phyloP scores from a whole-genome alignment of 73 alveolate genomes.

The Tetrahymena borealis region DNA sequence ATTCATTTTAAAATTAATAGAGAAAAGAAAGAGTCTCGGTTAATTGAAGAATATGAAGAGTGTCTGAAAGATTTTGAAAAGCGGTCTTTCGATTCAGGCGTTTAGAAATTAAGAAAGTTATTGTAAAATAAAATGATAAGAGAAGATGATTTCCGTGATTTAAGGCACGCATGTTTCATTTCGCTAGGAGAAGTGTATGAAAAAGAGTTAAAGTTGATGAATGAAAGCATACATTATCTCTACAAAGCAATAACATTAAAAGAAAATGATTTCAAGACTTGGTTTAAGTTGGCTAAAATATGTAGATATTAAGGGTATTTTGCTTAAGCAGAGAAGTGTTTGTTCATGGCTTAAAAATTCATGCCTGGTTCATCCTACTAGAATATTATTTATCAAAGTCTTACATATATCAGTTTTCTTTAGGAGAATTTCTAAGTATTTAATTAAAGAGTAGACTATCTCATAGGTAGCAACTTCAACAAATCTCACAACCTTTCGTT shows the following conservation, averaged over 20 bases:
- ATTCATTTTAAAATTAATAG: neutral
- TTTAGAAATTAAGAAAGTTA: neutral
- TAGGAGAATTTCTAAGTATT: neutral
- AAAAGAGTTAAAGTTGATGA: neutral
- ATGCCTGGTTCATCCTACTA: neutral
- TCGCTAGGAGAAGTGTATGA: neutral
- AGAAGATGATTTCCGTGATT: neutral
- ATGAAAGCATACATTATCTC: neutral
- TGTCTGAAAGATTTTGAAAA: neutral
- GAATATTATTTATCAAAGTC: neutral
- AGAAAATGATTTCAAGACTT: neutral
- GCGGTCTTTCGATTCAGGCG: neutral
- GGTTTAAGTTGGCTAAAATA: neutral
- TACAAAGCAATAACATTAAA: neutral
- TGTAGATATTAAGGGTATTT: neutral
- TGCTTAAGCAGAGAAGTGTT: neutral
- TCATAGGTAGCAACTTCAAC: neutral
- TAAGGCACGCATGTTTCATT: neutral
- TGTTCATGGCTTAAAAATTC: neutral
- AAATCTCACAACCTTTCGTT: neutral
- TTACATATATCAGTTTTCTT: neutral
- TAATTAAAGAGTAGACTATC: neutral
- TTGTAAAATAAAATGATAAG: neutral
- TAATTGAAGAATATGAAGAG: neutral
- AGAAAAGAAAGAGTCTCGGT: neutral